phyloP scores from a whole-genome alignment of 768 basidiomycete genomes.

The Panellus pusillus region DNA sequence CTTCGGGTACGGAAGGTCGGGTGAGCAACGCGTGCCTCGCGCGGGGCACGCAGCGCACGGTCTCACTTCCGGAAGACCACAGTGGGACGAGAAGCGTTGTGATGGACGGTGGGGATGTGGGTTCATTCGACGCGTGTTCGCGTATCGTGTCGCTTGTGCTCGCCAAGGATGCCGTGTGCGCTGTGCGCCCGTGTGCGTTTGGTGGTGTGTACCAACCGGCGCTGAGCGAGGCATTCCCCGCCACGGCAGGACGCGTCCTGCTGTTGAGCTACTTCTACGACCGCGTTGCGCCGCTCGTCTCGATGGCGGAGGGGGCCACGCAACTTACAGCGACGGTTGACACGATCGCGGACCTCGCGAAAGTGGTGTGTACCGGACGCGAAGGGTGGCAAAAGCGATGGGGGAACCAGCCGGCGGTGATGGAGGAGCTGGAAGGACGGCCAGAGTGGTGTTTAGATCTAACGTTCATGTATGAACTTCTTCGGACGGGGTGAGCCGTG shows the following conservation, averaged over 20 bases:
- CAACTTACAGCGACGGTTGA: conserved; percentile 7
- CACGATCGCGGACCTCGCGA: conserved; percentile 63
- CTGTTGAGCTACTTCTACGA: conserved; percentile 98
- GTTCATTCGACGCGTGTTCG: conserved; percentile 84
- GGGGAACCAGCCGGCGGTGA: conserved; percentile 34
- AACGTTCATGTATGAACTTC: conserved; percentile 90
- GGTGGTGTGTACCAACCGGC: conserved; percentile 97
- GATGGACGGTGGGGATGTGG: conserved; percentile 83
- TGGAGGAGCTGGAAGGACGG: conserved; percentile 71
- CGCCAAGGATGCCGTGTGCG: conserved; percentile 94
- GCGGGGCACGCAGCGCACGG: conserved; percentile 55
- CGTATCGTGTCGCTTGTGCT: conserved; percentile 83
- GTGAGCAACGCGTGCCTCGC: conserved; percentile 85
- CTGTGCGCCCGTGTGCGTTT: conserved; percentile 93
- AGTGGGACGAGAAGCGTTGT: conserved; percentile 58
- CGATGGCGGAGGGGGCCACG: conserved; percentile 4
- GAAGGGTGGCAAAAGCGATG: conserved; percentile 56
- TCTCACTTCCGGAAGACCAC: conserved; percentile 60
- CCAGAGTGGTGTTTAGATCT: conserved; percentile 97
- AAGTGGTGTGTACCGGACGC: conserved; percentile 72
- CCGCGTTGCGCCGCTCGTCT: conserved; percentile 78
- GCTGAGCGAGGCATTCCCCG: conserved; percentile 83
- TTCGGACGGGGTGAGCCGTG: conserved; percentile 59
- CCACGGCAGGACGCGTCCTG: conserved; percentile 66
- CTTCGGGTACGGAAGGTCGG: conserved; percentile 6